phyloP scores from a whole-genome alignment of 352 stramenopile species.

The Phytophthora hibernalis region DNA sequence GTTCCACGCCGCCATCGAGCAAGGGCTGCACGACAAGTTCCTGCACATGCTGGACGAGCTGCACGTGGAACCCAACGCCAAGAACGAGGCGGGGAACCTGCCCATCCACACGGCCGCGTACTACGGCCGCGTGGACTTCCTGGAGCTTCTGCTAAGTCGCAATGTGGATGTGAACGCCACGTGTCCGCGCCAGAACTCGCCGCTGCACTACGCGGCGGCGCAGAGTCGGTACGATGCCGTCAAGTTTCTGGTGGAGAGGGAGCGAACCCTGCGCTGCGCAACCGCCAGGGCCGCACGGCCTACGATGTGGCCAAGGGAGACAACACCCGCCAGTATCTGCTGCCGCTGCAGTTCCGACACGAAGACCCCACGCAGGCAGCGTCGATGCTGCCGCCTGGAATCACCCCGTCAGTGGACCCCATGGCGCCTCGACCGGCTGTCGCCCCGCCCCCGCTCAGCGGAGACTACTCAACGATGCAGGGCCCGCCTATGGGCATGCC shows the following conservation, averaged over 20 bases:
- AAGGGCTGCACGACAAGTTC: constrained; percentile 79
- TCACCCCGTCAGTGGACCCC: constrained; percentile 77
- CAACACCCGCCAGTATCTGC: constrained; percentile 83
- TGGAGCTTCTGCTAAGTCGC: constrained; percentile 76
- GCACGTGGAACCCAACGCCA: constrained; percentile 72
- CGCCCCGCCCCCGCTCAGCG: constrained; percentile 65
- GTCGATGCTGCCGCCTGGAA: constrained; percentile 72
- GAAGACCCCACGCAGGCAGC: constrained; percentile 75
- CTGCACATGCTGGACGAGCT: constrained; percentile 71
- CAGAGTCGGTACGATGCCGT: constrained; percentile 80
- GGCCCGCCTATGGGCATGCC: constrained; percentile 35
- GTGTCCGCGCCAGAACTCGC: constrained; percentile 79
- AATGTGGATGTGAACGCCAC: constrained; percentile 74
- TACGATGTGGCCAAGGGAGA: constrained; percentile 90
- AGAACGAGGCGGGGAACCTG: constrained; percentile 78
- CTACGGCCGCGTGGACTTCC: constrained; percentile 73
- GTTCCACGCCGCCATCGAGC: constrained; percentile 81
- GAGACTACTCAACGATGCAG: constrained; percentile 52
- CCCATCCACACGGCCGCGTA: constrained; percentile 89
- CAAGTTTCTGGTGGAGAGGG: constrained; percentile 74
- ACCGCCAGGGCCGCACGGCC: constrained; percentile 76
- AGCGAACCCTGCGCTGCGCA: constrained; percentile 81
- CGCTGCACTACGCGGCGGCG: constrained; percentile 83
- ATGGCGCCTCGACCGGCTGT: constrained; percentile 68
- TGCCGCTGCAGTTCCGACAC: constrained; percentile 90